Evolutionary conservation across 441 rosid species (phyloP).

Genomic region (Erodium moschatum): DNA sequence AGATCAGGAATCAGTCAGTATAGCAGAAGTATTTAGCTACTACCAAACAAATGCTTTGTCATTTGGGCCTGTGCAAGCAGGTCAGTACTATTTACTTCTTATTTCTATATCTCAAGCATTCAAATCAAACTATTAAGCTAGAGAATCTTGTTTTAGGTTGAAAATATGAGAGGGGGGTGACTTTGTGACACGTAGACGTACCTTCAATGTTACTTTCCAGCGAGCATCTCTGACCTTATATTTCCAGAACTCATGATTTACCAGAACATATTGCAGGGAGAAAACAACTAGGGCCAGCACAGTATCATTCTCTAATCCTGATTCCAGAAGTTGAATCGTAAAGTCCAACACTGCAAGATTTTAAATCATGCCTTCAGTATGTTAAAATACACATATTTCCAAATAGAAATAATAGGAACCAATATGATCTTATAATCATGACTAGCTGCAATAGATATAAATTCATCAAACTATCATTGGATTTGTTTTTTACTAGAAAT

Average conservation of each 20-base stretch:
- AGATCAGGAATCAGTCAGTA: conserved; percentile 15
- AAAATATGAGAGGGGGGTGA: background rate
- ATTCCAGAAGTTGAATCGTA: conserved; percentile 64
- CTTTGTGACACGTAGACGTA: conserved; percentile 12
- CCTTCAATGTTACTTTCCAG: conserved; percentile 84
- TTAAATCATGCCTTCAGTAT: conserved; percentile 23
- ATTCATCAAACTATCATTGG: background rate
- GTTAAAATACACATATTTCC: conserved; percentile 12
- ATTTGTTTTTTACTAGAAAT: background rate
- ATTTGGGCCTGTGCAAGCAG: background rate
- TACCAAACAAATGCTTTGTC: conserved; percentile 3
- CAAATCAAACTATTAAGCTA: conserved; percentile 2
- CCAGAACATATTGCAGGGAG: conserved; percentile 71
- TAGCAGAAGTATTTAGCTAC: background rate
- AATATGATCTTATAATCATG: background rate
- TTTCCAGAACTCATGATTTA: conserved; percentile 81
- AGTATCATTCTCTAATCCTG: conserved; percentile 57
- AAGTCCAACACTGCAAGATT: conserved; percentile 74
- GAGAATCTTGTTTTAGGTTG: conserved; percentile 5
- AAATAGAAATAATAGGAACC: conserved; percentile 9
- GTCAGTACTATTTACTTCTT: conserved; percentile 5
- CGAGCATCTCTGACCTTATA: conserved; percentile 60
- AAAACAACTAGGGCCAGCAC: conserved; percentile 61
- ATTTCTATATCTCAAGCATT: background rate
- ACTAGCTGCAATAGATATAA: background rate